phyloP scores from a whole-genome alignment of 352 stramenopile species.

The Globisporangium viniferum region DNA sequence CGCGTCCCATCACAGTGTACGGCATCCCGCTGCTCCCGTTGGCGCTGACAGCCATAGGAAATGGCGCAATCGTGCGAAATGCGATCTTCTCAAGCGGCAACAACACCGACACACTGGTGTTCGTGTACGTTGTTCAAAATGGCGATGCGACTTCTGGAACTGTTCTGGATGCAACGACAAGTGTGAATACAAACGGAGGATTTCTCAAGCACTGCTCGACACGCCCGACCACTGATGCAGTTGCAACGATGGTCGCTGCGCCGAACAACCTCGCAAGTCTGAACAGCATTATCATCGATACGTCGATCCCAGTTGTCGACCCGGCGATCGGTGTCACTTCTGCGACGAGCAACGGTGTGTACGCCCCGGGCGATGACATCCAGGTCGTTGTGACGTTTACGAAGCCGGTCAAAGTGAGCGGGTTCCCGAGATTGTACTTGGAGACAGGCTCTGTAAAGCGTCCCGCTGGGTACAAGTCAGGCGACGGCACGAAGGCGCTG shows the following conservation, averaged over 20 bases:
- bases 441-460: constrained; percentile 71
- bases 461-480: constrained; percentile 57
- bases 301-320: constrained; percentile 51
- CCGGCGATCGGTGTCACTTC: constrained; percentile 51
- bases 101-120: constrained; percentile 63
- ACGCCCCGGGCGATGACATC: constrained; percentile 66
- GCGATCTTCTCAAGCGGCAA: constrained; percentile 59
- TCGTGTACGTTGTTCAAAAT: constrained; percentile 64
- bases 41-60: constrained; percentile 39
- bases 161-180: constrained; percentile 47
- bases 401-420: constrained; percentile 62
- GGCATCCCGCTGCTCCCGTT: constrained; percentile 51
- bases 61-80: constrained; percentile 26
- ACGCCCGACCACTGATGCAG: constrained; percentile 55
- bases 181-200: constrained; percentile 55
- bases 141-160: constrained; percentile 39
- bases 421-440: constrained; percentile 67
- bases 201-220: constrained; percentile 75
- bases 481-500: constrained; percentile 55
- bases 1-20: constrained; percentile 60
- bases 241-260: constrained; percentile 40
- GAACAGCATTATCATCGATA: constrained; percentile 72
- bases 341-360: constrained; percentile 46
- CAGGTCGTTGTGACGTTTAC: constrained; percentile 71
- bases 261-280: constrained; percentile 44